Conservation (phyloP, 1,284 basidiomycete species). For the Ceratobasidium sp. region DNA sequence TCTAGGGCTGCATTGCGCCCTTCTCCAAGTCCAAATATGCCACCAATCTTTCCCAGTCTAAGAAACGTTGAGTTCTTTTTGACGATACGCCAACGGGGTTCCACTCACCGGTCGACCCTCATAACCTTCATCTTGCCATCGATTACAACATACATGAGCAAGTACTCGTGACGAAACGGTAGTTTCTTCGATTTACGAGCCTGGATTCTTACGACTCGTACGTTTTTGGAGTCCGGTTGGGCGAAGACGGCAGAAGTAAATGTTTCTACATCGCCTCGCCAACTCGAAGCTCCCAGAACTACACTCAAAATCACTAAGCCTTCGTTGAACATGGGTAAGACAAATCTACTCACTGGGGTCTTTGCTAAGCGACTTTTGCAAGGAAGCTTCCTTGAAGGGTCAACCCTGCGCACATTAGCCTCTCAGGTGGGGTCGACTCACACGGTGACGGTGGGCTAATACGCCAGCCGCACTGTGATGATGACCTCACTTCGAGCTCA, state of each 20-base stretch:
- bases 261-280: constrained; percentile 14
- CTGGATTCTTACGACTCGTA: constrained; percentile 14
- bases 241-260: constrained; percentile 19
- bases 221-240: constrained; percentile 23
- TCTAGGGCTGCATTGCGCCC: constrained; percentile 22
- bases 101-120: constrained; percentile 15
- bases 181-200: constrained; percentile 25
- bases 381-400: too few relatives aligned
- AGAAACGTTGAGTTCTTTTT: not conserved
- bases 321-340: too few relatives aligned
- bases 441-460: too few relatives aligned
- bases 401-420: too few relatives aligned
- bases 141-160: constrained; percentile 6
- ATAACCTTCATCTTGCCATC: constrained; percentile 15
- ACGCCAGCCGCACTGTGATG: too few relatives aligned
- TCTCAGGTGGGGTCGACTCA: too few relatives aligned
- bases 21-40: constrained; percentile 16
- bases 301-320: too few relatives aligned
- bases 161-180: constrained; percentile 20
- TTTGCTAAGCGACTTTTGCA: too few relatives aligned
- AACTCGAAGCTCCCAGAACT: constrained; percentile 28
- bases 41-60: constrained; percentile 29
- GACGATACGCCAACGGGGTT: not conserved
- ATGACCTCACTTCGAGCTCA: too few relatives aligned
- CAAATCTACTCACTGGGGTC: too few relatives aligned